Percentiles rank a stretch among this genome's conserved stretches.
Evolutionary conservation across 2,329 filamentous ascomycete genomes (phyloP).

Genomic region (Aquanectria penicillioides): DNA sequence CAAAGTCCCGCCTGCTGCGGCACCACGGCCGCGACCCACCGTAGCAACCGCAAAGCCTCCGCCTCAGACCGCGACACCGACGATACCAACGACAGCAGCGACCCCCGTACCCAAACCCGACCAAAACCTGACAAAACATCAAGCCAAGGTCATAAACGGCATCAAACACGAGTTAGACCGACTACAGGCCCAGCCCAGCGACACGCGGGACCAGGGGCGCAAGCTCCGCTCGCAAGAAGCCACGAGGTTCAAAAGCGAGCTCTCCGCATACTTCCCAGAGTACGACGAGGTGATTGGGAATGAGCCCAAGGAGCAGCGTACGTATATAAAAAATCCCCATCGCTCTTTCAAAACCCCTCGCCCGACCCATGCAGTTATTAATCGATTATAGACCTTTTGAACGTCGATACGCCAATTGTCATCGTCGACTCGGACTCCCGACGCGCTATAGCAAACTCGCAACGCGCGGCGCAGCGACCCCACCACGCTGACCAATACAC

Average conservation of each 20-base stretch:
- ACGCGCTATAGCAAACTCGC: conserved; percentile 39
- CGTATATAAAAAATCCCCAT: conserved; percentile 46
- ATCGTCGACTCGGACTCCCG: conserved; percentile 66
- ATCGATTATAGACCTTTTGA: conserved; percentile 71
- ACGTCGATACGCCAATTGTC: conserved; percentile 77
- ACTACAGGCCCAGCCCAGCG: conserved; percentile 59
- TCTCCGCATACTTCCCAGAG: conserved; percentile 90
- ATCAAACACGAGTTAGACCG: conserved; percentile 69
- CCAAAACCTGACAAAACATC: conserved; percentile 57
- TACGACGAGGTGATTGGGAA: conserved; percentile 95
- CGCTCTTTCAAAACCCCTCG: conserved; percentile 16
- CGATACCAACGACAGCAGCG: conserved; percentile 15
- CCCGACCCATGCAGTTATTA: conserved; percentile 14
- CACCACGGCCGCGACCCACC: conserved; percentile 33
- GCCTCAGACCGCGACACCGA: conserved; percentile 21
- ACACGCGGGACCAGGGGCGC: conserved; percentile 70
- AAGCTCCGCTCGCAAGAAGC: conserved; percentile 89
- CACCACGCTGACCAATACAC: conserved; percentile 46
- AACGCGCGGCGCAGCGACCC: conserved; percentile 43
- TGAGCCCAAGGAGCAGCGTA: conserved; percentile 81
- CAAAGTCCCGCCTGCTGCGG: conserved; percentile 41
- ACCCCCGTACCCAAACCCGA: conserved; percentile 37
- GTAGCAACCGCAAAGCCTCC: conserved; percentile 28
- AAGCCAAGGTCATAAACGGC: conserved; percentile 69
- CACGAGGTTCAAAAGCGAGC: conserved; percentile 87